These are phyloP conservation scores for Cladophialophora psammophila DNA, from an alignment of 2,329 filamentous ascomycete genomes.

Conservation along the genomic window DNA sequence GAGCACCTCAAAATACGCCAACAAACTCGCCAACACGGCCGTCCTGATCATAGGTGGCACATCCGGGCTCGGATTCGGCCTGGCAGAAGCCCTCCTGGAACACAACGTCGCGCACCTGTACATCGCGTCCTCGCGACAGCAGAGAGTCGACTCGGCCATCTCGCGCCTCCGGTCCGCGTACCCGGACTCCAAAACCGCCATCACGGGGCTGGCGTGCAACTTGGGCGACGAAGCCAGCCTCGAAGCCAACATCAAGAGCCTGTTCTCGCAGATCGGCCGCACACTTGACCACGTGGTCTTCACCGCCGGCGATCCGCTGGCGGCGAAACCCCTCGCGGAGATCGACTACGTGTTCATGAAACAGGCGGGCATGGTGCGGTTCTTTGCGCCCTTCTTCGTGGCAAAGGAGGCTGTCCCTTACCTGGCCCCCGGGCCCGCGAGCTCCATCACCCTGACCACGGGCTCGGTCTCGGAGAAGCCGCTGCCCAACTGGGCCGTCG, in stretches of 20 bases:
- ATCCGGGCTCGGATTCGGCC: conserved; percentile 60
- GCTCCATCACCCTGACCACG: conserved; percentile 53
- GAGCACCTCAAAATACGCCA: conserved; percentile 39
- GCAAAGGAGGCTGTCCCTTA: conserved; percentile 46
- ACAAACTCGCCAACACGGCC: conserved; percentile 55
- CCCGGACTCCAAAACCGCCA: conserved; percentile 44
- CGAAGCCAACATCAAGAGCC: conserved; percentile 52
- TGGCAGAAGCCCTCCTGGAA: conserved; percentile 61
- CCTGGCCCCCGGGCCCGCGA: conserved; percentile 42
- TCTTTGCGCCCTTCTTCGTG: conserved; percentile 48
- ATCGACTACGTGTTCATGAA: conserved; percentile 42
- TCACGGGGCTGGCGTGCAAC: conserved; percentile 55
- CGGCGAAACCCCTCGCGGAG: conserved; percentile 41
- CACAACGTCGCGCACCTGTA: conserved; percentile 55
- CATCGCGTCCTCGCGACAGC: conserved; percentile 53
- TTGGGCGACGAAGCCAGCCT: conserved; percentile 53
- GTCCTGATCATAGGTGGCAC: conserved; percentile 62
- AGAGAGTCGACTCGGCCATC: conserved; percentile 51
- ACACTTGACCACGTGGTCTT: conserved; percentile 60
- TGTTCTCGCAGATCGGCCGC: conserved; percentile 44
- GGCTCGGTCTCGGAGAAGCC: conserved; percentile 50
- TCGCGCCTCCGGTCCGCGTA: conserved; percentile 52
- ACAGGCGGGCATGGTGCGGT: conserved; percentile 46
- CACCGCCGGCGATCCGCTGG: conserved; percentile 56
- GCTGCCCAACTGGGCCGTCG: conserved; percentile 45